Evolutionary conservation across 208 protist genomes (phyloP).

Genomic region (Crithidia expoeki): DNA sequence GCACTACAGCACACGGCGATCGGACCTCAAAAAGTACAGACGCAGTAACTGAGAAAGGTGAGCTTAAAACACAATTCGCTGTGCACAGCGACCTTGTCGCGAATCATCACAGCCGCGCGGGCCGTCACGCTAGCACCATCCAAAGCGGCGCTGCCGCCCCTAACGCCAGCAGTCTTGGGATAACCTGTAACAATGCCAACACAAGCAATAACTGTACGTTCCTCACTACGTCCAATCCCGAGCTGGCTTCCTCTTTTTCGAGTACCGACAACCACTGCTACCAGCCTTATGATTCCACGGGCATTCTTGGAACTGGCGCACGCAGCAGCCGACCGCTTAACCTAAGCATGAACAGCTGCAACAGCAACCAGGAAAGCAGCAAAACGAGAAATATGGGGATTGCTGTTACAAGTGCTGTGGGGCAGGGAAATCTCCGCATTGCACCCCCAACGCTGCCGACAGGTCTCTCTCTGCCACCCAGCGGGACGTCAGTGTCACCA

Average conservation of each 20-base stretch:
- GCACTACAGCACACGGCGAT: too few relatives aligned
- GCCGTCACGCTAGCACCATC: conserved; percentile 4
- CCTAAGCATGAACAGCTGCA: neutral
- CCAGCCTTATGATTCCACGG: neutral
- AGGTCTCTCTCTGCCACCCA: conserved; percentile 14
- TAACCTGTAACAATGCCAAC: neutral
- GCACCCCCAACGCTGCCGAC: conserved; percentile 11
- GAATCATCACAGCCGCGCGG: neutral
- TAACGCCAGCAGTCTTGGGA: neutral
- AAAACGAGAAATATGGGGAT: too few relatives aligned
- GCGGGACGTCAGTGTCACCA: neutral
- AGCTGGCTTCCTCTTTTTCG: conserved; percentile 7
- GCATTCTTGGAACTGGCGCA: neutral
- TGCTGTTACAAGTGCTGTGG: neutral
- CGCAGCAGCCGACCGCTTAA: neutral
- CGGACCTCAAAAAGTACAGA: neutral
- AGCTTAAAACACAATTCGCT: neutral
- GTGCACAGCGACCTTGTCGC: conserved; percentile 14
- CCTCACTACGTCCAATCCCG: neutral
- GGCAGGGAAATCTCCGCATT: neutral
- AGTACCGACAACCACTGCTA: conserved; percentile 2
- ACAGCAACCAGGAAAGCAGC: too few relatives aligned
- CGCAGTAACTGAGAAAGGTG: neutral
- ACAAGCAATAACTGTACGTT: neutral
- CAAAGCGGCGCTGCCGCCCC: neutral